Evolutionary conservation across 768 basidiomycete species (phyloP), one percentile per base, ranked within the genome.

Genomic region (Russula olivacea): DNA sequence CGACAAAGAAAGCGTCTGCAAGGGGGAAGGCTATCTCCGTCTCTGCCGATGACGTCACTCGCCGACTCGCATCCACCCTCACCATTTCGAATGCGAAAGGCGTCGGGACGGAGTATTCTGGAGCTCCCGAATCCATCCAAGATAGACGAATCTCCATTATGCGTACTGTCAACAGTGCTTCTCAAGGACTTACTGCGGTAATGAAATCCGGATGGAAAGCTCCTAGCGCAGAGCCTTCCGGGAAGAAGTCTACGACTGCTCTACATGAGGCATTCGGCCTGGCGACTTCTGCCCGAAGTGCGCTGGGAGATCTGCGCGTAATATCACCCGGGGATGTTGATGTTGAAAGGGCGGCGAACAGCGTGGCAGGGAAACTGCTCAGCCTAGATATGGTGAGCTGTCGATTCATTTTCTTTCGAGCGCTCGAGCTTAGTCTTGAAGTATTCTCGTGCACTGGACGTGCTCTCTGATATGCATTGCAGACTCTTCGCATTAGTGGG

Each of bases 311-410:
- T 3, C 74, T 92, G 48, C 76, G 89, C 55, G 70, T 69, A 36
- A 56, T 81, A 21, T 74, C 72, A 50, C 74, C 79, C 0, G 76
- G 75, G 3, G 80, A 81, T 66, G 17, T 88, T 10, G 86, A 91
- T 66, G 79, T 91, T 6, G 91, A 93, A 73, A 79, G 86, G 41
- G 89, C 88, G 2, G 90, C 87, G 1, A 79, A 79, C 55, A 85
- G 85, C 61, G 74, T 91, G 5, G 70, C 84, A 7, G 86, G 82
- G 9, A 91, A 90, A 71, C 72, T 92, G 2, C 76, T 90, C 28
- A 68, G 79, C 25, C 70, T 92, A 54, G 87, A 89, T 67, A 76
- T 90, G 83, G 91, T 92, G 69, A 57, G 89, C 79, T 28, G 41
- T 52, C 28, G 34, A 25, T 49, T 48, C 28, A 15, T 17, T 28